phyloP scores from a whole-genome alignment of 2,329 filamentous ascomycete species.

The Volutella citrinella region DNA sequence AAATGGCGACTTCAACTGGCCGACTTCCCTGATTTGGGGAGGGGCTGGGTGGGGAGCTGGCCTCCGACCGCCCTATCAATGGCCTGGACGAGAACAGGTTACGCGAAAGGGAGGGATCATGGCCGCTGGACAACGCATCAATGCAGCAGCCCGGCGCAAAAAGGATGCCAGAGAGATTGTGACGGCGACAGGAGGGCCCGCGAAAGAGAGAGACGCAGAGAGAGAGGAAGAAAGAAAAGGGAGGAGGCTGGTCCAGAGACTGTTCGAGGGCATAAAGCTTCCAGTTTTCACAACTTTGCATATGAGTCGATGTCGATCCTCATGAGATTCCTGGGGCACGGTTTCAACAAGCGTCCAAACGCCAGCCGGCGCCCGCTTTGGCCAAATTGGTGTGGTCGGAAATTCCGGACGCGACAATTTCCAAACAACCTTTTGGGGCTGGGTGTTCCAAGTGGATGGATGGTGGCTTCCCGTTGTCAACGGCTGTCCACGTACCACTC shows the following conservation, averaged over 20 bases:
- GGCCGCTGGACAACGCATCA: slow-evolving; percentile 46
- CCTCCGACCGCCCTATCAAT: slow-evolving; percentile 43
- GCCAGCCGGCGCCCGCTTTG: too few relatives aligned
- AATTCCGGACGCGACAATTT: too few relatives aligned
- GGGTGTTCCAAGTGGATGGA: slow-evolving; percentile 4
- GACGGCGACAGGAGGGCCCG: too few relatives aligned
- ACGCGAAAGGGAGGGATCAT: slow-evolving; percentile 39
- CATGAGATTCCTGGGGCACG: too few relatives aligned
- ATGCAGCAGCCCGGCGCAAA: slow-evolving; percentile 33
- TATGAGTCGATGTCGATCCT: slow-evolving; percentile 18
- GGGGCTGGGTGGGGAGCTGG: slow-evolving; percentile 35
- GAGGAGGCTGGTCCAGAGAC: slow-evolving; percentile 21
- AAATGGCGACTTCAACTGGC: slow-evolving; percentile 32
- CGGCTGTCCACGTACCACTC: slow-evolving; percentile 6
- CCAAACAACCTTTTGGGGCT: too few relatives aligned
- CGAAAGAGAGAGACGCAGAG: slow-evolving; percentile 12
- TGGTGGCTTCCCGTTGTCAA: slow-evolving; percentile 9
- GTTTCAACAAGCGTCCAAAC: slow-evolving; percentile 13
- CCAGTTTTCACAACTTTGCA: slow-evolving; percentile 9
- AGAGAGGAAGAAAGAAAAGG: slow-evolving; percentile 7
- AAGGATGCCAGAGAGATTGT: slow-evolving; percentile 17
- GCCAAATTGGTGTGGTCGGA: too few relatives aligned
- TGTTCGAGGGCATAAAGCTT: slow-evolving; percentile 16
- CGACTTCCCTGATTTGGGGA: slow-evolving; percentile 38
- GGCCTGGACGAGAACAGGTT: slow-evolving; percentile 23